phyloP scores from a whole-genome alignment of 495 filamentous ascomycete genomes.

The Aspergillus taichungensis region DNA sequence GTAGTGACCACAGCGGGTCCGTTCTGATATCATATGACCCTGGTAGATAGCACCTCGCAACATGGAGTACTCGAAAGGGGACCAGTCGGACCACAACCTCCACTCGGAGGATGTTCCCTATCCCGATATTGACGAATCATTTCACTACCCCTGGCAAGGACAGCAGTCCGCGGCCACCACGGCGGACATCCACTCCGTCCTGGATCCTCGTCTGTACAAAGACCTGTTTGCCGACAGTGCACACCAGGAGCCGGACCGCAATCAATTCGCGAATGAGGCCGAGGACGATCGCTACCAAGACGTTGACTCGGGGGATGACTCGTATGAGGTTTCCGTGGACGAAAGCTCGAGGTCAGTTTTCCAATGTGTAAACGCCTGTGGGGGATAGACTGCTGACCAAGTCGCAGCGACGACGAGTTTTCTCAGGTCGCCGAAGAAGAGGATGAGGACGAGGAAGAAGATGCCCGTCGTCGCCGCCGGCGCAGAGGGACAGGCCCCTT shows the following conservation, averaged over 20 bases:
- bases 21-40: not conserved
- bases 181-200: constrained; percentile 17
- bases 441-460: constrained; percentile 25
- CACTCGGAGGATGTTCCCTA: constrained; percentile 20
- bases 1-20: no score
- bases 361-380: not conserved
- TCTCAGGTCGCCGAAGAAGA: constrained; percentile 6
- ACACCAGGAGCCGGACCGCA: constrained; percentile 4
- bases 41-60: constrained; percentile 1
- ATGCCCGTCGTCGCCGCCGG: constrained; percentile 19
- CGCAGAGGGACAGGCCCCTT: constrained; percentile 33
- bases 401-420: constrained; percentile 17
- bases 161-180: constrained; percentile 9
- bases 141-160: constrained; percentile 31
- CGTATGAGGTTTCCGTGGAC: constrained; percentile 19
- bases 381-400: not conserved
- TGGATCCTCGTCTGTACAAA: constrained; percentile 36
- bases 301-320: constrained; percentile 15
- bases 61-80: constrained; percentile 18
- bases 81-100: constrained; percentile 9
- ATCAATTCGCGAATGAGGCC: constrained; percentile 1
- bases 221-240: constrained; percentile 10
- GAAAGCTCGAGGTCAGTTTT: constrained; percentile 12
- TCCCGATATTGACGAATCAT: constrained; percentile 30
- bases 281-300: constrained; percentile 8